Conservation (phyloP, 2,329 filamentous ascomycete genomes). For the Curvularia sp. region DNA sequence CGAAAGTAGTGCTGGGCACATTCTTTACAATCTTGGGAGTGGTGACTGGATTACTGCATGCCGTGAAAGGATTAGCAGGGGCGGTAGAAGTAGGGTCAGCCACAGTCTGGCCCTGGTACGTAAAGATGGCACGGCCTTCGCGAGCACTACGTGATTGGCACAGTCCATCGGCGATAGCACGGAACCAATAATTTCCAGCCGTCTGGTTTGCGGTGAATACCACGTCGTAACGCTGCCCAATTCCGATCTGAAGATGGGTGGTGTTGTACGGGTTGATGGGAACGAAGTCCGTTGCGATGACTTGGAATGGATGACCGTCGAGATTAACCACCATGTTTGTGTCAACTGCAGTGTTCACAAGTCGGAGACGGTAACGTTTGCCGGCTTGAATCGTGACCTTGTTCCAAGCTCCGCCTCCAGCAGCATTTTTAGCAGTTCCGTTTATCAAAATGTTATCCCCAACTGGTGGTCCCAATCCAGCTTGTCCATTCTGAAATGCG, state of each 20-base stretch:
- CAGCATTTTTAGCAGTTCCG: constrained; percentile 63
- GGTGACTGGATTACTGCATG: constrained; percentile 48
- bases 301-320: constrained; percentile 41
- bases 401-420: constrained; percentile 43
- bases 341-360: constrained; percentile 61
- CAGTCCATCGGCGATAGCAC: constrained; percentile 32
- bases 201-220: constrained; percentile 46
- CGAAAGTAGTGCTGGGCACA: constrained; percentile 42
- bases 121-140: constrained; percentile 50
- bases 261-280: constrained; percentile 45
- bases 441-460: constrained; percentile 59
- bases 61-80: constrained; percentile 30
- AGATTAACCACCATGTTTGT: constrained; percentile 37
- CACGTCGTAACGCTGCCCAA: constrained; percentile 50
- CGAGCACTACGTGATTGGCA: constrained; percentile 35
- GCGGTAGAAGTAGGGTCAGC: constrained; percentile 47
- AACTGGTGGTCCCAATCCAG: constrained; percentile 39
- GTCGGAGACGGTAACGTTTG: constrained; percentile 63
- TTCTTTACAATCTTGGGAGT: constrained; percentile 48
- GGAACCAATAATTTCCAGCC: constrained; percentile 46
- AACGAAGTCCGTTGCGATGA: constrained; percentile 46
- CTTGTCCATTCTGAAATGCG: constrained; percentile 31
- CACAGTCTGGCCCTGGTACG: constrained; percentile 46
- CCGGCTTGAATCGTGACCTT: constrained; percentile 46
- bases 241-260: constrained; percentile 50